These are phyloP conservation scores for Blastocladiella emersonii DNA, from an alignment of 371 early-diverging fungal genomes.

Conservation along the genomic window DNA sequence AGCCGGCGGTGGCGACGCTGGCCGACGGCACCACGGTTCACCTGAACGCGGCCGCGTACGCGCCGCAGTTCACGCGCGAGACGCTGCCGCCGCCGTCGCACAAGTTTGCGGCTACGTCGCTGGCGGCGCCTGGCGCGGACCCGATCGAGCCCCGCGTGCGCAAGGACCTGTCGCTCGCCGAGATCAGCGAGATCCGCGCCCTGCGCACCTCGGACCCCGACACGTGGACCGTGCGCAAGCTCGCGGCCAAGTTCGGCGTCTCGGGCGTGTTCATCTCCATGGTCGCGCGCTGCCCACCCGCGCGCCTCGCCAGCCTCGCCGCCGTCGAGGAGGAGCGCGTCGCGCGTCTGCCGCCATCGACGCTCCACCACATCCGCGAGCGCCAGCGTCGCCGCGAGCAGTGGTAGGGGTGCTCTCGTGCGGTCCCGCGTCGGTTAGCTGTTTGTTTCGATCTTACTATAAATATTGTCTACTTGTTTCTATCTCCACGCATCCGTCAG, in stretches of 20 bases:
- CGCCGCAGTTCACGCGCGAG: constrained; percentile 15
- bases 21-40: constrained; percentile 24
- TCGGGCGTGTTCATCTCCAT: constrained; percentile 29
- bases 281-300: constrained; percentile 13
- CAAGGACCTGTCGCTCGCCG: constrained; percentile 8
- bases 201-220: constrained; percentile 26
- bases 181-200: not conserved
- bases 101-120: constrained; percentile 9
- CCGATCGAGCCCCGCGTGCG: not conserved
- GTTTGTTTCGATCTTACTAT: too few species aligned
- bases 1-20: constrained; percentile 7
- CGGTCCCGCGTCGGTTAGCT: too few species aligned
- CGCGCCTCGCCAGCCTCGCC: constrained; percentile 2
- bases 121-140: not conserved
- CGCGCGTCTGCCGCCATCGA: not conserved
- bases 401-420: not conserved
- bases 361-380: not conserved
- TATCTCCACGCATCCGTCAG: too few species aligned
- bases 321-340: constrained; percentile 4
- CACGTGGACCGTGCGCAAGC: constrained; percentile 29
- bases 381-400: not conserved
- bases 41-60: constrained; percentile 21
- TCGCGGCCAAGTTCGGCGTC: constrained; percentile 32
- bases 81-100: constrained; percentile 19
- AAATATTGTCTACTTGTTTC: too few species aligned